Percentiles rank a stretch among this genome's conserved stretches.
These are phyloP conservation scores for Dunaliella sp. DNA, from an alignment of 139 green algal genomes.

Conservation along the genomic window DNA sequence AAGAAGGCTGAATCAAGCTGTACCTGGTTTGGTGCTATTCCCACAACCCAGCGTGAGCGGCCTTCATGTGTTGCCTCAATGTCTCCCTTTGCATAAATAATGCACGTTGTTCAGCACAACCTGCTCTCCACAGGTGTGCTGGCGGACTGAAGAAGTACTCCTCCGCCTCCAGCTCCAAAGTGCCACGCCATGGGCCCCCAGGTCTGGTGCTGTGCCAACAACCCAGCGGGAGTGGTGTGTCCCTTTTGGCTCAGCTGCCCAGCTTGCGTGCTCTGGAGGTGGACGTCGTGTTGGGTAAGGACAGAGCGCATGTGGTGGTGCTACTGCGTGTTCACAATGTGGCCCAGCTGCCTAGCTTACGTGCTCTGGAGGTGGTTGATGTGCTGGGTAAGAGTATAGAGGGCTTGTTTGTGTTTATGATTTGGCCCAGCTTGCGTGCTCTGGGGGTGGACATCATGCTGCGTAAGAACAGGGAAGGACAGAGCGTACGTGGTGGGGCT, in stretches of 20 bases:
- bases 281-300: background rate
- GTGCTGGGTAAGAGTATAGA: background rate
- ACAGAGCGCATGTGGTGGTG: no score
- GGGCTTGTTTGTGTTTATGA: no score
- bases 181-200: background rate
- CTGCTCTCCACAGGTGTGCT: background rate
- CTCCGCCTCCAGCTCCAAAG: background rate
- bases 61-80: background rate
- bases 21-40: background rate
- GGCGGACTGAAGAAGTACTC: background rate
- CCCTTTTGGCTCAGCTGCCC: background rate
- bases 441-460: no score
- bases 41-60: background rate
- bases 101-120: background rate
- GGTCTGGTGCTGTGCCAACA: background rate
- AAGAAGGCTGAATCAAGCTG: no score
- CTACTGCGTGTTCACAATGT: no score
- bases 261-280: background rate
- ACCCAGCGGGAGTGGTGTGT: background rate
- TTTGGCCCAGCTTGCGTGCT: no score
- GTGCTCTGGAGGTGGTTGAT: background rate
- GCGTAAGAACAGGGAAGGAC: no score
- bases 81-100: background rate
- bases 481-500: no score
- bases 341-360: background rate